Percentiles rank a stretch among this genome's conserved stretches.
phyloP scores from a whole-genome alignment of 2,329 filamentous ascomycete species.

The Phialophora tarda region DNA sequence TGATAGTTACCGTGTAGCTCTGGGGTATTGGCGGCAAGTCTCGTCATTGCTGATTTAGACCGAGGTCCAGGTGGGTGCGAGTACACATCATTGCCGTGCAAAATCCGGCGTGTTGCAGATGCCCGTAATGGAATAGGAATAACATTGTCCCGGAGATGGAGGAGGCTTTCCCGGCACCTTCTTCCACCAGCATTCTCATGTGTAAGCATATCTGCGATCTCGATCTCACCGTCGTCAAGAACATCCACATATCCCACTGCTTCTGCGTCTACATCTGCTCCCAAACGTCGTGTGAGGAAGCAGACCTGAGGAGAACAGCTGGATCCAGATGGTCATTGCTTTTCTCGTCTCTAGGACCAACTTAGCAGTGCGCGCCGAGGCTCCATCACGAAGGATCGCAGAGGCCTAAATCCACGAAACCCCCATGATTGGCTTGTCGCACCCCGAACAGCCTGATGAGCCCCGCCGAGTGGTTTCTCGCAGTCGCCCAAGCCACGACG shows the following conservation, averaged over 20 bases:
- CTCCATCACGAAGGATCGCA: slow-evolving; percentile 18
- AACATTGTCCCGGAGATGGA: not conserved
- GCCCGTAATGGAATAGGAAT: not conserved
- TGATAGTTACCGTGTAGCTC: not conserved
- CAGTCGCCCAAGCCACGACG: slow-evolving; percentile 8
- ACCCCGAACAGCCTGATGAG: slow-evolving; percentile 5
- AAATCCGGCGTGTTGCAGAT: not conserved
- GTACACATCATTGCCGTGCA: not conserved
- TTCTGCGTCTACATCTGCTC: not conserved
- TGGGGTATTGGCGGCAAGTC: not conserved
- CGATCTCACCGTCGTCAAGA: not conserved
- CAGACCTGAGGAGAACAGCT: slow-evolving; percentile 10
- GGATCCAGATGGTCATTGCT: slow-evolving; percentile 6
- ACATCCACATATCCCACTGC: not conserved
- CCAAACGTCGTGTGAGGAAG: not conserved
- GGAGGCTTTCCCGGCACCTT: not conserved
- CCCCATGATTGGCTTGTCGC: slow-evolving; percentile 10
- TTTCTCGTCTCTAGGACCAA: slow-evolving; percentile 4
- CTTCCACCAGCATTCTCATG: not conserved
- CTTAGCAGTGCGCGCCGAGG: slow-evolving; percentile 6
- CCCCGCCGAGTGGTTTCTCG: not conserved
- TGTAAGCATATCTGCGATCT: not conserved
- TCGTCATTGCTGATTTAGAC: not conserved
- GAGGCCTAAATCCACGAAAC: slow-evolving; percentile 5
- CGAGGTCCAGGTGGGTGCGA: not conserved